Evolutionary conservation across 495 filamentous ascomycete genomes (phyloP).

Genomic region (Talaromyces trachyspermus): DNA sequence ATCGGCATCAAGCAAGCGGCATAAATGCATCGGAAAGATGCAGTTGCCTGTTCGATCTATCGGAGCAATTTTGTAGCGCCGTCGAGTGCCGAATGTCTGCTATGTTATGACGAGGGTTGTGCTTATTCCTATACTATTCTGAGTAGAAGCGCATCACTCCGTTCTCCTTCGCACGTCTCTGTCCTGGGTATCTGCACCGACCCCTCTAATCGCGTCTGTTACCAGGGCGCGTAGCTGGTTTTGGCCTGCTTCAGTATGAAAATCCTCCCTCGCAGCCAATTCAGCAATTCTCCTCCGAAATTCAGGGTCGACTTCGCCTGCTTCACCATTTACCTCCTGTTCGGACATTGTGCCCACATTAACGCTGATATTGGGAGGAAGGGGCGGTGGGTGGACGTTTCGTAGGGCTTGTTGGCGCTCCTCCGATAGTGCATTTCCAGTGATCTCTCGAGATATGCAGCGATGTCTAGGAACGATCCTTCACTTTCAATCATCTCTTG

Average conservation of each 20-base stretch:
- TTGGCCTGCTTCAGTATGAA: constrained; percentile 63
- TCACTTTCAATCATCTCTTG: constrained; percentile 64
- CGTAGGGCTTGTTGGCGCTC: constrained; percentile 11
- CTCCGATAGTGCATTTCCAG: constrained; percentile 17
- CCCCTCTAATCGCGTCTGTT: constrained; percentile 57
- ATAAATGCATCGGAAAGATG: too few relatives aligned
- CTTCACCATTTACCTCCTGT: constrained; percentile 40
- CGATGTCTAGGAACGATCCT: constrained; percentile 60
- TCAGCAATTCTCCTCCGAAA: constrained; percentile 71
- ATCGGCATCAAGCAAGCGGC: too few relatives aligned
- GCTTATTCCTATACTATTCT: neutral
- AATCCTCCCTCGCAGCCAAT: constrained; percentile 64
- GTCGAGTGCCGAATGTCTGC: too few relatives aligned
- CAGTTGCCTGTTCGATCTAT: too few relatives aligned
- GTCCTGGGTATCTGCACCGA: constrained; percentile 41
- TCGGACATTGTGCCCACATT: constrained; percentile 61
- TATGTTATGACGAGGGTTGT: neutral
- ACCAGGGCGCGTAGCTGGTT: constrained; percentile 60
- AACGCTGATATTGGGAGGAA: constrained; percentile 60
- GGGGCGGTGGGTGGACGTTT: constrained; percentile 33
- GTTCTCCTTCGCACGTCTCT: constrained; percentile 55
- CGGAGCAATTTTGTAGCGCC: too few relatives aligned
- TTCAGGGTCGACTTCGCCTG: constrained; percentile 54
- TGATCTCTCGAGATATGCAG: constrained; percentile 49
- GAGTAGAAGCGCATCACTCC: constrained; percentile 30